Base-by-base conservation (phyloP, 106 monocot species). In the Phalaenopsis aphrodite region DNA sequence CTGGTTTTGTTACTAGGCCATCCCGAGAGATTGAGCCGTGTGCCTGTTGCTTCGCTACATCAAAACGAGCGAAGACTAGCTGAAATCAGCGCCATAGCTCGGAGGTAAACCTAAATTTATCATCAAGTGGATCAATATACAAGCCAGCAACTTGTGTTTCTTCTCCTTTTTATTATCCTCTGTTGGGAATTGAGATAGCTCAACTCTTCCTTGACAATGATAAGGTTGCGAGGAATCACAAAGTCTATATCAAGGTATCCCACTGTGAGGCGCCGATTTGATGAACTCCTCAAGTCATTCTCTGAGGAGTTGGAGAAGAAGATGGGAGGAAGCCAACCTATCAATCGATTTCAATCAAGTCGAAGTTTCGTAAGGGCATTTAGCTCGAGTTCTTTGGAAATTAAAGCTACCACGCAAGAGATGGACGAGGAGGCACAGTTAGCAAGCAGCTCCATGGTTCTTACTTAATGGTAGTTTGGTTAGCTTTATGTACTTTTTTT, bases 201-300 rank as follows among this genome's bases (percentile, higher is more conserved):
- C 39, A 30, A 55, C 75, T 57, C 47, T 66, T 75, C 18, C 18
- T 23, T 21, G 21, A 19, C 46, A 56, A 93, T 21, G 21, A 19
- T 47, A 56, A 93, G 93, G 84, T 84, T 93, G 83, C 88, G 83
- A 79, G 93, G 90, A n/a, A 99, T 99, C 82, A 99, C 93, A 4
- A 99, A 86, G 80, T 93, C 94, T 8, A 93, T 95, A 48, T 95
- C 95, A 79, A 91, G 99, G 78, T 95, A 86, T 75, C 99, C 95
- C 18, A 99, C 95, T 2, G 83, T 69, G 57, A 91, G 77, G 75
- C 89, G 93, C 0, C 89, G 93, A 16, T 91, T 95, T 42, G 91
- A 99, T 19, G 76, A 55, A 48, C 89, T 99, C 4, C 89, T 88
- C 0, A 89, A 89, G 57, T 46, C 84, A 64, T 90, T 98, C 6